These are phyloP conservation scores for Fusarium decemcellulare DNA, from an alignment of 2,329 filamentous ascomycete species.

Conservation along the genomic window DNA sequence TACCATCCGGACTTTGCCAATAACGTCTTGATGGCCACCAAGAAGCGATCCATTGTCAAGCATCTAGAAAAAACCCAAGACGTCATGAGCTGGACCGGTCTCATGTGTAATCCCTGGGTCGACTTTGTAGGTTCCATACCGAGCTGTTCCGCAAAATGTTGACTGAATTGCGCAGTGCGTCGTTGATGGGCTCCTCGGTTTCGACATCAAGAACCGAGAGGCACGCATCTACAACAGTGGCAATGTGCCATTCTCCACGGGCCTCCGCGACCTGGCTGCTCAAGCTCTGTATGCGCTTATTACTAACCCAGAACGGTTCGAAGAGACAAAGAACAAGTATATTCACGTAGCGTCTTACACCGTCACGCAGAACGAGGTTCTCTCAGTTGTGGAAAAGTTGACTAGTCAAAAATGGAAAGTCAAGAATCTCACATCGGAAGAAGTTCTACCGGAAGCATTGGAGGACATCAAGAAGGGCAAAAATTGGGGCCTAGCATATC, in stretches of 20 bases:
- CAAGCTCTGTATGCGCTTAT: constrained; percentile 14
- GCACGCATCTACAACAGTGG: constrained; percentile 17
- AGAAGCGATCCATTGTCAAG: constrained; percentile 10
- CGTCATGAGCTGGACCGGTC: constrained; percentile 13
- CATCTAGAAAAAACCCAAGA: constrained; percentile 4
- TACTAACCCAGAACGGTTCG: constrained; percentile 7
- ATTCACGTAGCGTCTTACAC: constrained; percentile 13
- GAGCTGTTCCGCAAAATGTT: neutral
- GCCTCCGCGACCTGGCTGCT: constrained; percentile 16
- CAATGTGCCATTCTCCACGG: constrained; percentile 16
- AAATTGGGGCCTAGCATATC: constrained; percentile 7
- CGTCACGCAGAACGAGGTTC: constrained; percentile 4
- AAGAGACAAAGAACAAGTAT: constrained; percentile 10
- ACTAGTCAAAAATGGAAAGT: constrained; percentile 8
- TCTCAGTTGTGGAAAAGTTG: constrained; percentile 14
- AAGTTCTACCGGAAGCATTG: constrained; percentile 2
- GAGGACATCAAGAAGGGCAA: constrained; percentile 5
- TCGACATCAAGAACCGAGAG: constrained; percentile 3
- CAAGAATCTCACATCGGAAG: constrained; percentile 10
- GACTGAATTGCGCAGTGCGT: constrained; percentile 2
- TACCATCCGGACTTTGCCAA: constrained; percentile 8
- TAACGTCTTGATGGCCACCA: constrained; percentile 1
- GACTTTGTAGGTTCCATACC: constrained; percentile 4
- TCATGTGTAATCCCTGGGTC: constrained; percentile 11
- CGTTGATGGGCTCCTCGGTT: constrained; percentile 10